Percentiles rank a stretch among this genome's conserved stretches.
These are phyloP conservation scores for Pythium plurisporium DNA, from an alignment of 352 stramenopile genomes.

Conservation along the genomic window DNA sequence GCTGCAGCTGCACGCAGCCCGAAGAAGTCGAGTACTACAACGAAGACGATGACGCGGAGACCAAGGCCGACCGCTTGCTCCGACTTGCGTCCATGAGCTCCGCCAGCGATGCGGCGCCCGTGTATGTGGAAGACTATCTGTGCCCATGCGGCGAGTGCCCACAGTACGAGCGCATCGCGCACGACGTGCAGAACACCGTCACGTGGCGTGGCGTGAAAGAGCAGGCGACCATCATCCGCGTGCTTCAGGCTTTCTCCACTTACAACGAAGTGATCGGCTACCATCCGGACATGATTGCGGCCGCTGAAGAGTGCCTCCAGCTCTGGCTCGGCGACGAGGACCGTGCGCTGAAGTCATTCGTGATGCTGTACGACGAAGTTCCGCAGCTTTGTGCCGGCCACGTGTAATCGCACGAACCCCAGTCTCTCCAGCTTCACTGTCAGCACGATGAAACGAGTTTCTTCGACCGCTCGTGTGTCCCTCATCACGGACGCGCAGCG, in stretches of 20 bases:
- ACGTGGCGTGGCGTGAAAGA: conserved; percentile 19
- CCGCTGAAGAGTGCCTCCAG: conserved; percentile 48
- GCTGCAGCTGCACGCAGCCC: not conserved
- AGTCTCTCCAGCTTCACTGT: not conserved
- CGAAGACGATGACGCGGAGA: conserved; percentile 31
- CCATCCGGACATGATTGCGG: conserved; percentile 43
- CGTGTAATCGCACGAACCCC: not conserved
- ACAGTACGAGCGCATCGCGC: conserved; percentile 17
- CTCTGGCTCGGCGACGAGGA: conserved; percentile 62
- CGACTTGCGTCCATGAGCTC: conserved; percentile 16
- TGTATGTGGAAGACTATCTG: conserved; percentile 40
- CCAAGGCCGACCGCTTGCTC: conserved; percentile 32
- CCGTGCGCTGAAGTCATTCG: conserved; percentile 64
- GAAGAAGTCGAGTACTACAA: conserved; percentile 16
- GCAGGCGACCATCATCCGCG: conserved; percentile 28
- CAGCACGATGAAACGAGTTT: no score
- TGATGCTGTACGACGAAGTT: conserved; percentile 54
- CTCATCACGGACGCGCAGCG: no score
- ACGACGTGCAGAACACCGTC: conserved; percentile 16
- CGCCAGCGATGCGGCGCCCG: conserved; percentile 26
- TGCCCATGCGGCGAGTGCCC: conserved; percentile 23
- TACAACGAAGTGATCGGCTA: conserved; percentile 68
- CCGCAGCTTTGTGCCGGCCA: conserved; percentile 34
- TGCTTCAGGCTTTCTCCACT: conserved; percentile 66
- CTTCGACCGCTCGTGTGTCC: no score